Conservation (phyloP, 2,329 filamentous ascomycete genomes). For the Beauveria caledonica region DNA sequence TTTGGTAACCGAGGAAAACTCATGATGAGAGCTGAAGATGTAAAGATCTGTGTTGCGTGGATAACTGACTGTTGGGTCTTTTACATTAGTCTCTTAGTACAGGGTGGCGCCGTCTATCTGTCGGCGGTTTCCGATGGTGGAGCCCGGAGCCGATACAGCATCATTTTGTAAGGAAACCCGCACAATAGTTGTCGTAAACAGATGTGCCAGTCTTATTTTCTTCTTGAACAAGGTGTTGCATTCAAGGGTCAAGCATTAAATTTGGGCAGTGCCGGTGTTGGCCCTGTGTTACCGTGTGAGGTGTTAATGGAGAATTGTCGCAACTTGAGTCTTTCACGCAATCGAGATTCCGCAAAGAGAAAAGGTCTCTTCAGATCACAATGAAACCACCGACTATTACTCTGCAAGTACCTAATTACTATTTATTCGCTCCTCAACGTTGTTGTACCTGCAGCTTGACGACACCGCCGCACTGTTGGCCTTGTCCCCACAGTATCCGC, state of each 20-base stretch:
- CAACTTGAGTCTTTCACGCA: too few relatives aligned
- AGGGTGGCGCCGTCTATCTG: background rate
- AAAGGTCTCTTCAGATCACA: too few relatives aligned
- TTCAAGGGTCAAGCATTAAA: too few relatives aligned
- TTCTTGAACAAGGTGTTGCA: too few relatives aligned
- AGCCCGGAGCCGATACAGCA: background rate
- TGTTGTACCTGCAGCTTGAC: background rate
- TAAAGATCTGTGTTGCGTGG: background rate
- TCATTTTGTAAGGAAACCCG: background rate
- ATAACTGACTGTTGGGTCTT: background rate
- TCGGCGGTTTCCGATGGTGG: conserved; percentile 9
- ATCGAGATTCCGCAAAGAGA: too few relatives aligned
- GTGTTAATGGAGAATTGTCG: too few relatives aligned
- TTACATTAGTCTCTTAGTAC: background rate
- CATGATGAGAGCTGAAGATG: background rate
- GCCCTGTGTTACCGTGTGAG: too few relatives aligned
- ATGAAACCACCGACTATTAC: too few relatives aligned
- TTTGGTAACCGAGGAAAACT: conserved; percentile 39
- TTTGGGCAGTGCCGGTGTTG: too few relatives aligned
- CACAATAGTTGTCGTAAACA: background rate
- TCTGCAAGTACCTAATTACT: too few relatives aligned
- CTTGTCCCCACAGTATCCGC: background rate
- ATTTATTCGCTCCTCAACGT: too few relatives aligned
- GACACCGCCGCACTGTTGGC: background rate
- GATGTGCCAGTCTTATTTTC: too few relatives aligned